A percentile compares a stretch with the other conserved stretches of the same genome.
Evolutionary conservation across 2,329 filamentous ascomycete species (phyloP).

Genomic region (Berkeleyomyces rouxiae): DNA sequence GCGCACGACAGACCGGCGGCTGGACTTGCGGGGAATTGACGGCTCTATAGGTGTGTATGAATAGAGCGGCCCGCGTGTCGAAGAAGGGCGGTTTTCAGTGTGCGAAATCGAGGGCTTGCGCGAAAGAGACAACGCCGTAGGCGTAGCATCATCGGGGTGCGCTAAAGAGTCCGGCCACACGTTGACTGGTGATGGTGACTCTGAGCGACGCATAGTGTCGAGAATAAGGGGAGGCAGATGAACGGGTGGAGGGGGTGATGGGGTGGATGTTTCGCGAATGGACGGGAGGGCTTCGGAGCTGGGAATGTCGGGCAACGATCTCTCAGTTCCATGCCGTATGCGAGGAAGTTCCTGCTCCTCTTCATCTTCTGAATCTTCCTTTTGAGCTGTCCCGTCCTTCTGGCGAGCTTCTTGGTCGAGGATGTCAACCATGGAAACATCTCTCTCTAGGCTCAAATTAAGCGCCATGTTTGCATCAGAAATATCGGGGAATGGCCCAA

Average conservation of each 20-base stretch:
- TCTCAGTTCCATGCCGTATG: conserved; percentile 3
- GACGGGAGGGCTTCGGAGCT: conserved; percentile 13
- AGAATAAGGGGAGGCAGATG: conserved; percentile 2
- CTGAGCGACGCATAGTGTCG: background rate
- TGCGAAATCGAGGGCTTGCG: conserved; percentile 6
- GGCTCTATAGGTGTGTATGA: conserved; percentile 5
- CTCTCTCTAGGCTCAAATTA: background rate
- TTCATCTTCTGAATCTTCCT: background rate
- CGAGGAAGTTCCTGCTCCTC: conserved; percentile 5
- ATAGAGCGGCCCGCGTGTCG: background rate
- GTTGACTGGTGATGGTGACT: background rate
- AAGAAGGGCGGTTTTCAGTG: background rate
- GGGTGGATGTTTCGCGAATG: conserved; percentile 5
- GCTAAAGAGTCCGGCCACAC: conserved; percentile 5
- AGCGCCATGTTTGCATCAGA: background rate
- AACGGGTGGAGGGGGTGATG: background rate
- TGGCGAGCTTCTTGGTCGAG: background rate
- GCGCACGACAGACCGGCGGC: background rate
- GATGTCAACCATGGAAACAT: conserved; percentile 8
- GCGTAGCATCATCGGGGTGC: conserved; percentile 3
- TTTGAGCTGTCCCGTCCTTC: background rate
- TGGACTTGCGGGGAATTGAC: conserved; percentile 2
- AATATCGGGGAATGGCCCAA: conserved; percentile 2
- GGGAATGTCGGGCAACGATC: conserved; percentile 10
- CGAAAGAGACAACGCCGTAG: conserved; percentile 6